Percentiles rank a stretch among this genome's conserved stretches.
Evolutionary conservation across 1,284 basidiomycete species (phyloP).

Genomic region (Puccinia hordei): DNA sequence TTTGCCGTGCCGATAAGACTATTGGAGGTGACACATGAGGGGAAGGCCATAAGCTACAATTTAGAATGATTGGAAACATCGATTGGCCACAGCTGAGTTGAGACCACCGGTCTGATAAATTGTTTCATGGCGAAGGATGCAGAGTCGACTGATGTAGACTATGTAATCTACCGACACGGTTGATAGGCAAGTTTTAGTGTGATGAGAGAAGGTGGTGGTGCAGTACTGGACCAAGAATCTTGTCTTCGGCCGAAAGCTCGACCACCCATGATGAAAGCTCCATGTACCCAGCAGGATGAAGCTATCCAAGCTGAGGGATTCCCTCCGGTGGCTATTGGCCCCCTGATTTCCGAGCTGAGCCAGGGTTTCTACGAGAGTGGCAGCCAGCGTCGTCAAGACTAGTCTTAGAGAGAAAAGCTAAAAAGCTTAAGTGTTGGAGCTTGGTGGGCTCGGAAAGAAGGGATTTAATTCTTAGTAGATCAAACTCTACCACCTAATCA

Average conservation of each 20-base stretch:
- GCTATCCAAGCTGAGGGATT: neutral
- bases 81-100: neutral
- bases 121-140: neutral
- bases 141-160: too few relatives aligned
- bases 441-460: slow-evolving; percentile 15
- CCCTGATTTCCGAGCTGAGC: slow-evolving; percentile 3
- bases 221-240: neutral
- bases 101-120: neutral
- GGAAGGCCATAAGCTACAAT: neutral
- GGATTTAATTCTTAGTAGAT: slow-evolving; percentile 1
- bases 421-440: neutral
- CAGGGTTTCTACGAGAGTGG: neutral
- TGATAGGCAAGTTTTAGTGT: neutral
- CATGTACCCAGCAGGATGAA: neutral
- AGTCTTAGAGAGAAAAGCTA: neutral
- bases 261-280: neutral
- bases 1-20: neutral
- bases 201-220: too few relatives aligned
- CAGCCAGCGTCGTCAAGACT: slow-evolving; percentile 1
- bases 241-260: neutral
- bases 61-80: too few relatives aligned
- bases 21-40: neutral
- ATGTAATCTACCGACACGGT: neutral
- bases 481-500: slow-evolving; percentile 18
- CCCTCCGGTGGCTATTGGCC: neutral